These are phyloP conservation scores for Cercophora samala DNA, from an alignment of 495 filamentous ascomycete genomes.

Conservation along the genomic window DNA sequence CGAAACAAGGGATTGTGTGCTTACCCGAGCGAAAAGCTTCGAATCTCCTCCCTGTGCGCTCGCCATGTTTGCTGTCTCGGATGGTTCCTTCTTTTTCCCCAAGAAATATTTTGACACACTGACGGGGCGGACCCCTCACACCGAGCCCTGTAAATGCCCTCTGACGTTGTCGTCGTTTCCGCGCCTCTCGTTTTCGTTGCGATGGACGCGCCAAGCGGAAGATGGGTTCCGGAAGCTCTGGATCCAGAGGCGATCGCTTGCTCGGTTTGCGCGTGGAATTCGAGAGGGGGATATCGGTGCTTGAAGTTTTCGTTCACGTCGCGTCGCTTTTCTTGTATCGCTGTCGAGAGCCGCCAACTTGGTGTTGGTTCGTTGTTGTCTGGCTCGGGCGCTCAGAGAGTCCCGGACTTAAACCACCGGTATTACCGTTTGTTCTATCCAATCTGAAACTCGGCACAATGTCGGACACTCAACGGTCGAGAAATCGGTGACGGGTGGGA, in stretches of 20 bases:
- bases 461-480: neutral
- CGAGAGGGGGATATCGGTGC: neutral
- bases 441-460: neutral
- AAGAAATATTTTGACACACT: neutral
- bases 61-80: slow-evolving; percentile 51
- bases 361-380: neutral
- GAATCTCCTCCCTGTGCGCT: slow-evolving; percentile 80
- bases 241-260: neutral
- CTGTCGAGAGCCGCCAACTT: neutral
- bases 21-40: slow-evolving; percentile 98
- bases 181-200: neutral
- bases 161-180: neutral
- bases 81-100: neutral
- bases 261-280: neutral
- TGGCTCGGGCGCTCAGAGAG: too few relatives aligned
- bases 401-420: neutral
- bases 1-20: slow-evolving; percentile 36
- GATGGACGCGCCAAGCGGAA: neutral
- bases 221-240: neutral
- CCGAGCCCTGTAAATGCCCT: neutral
- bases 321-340: neutral
- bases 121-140: slow-evolving; percentile 3
- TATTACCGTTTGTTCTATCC: neutral
- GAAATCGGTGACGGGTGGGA: neutral
- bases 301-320: neutral